Percentiles rank a stretch among this genome's conserved stretches.
These are phyloP conservation scores for Sindora glabra DNA, from an alignment of 306 rosid species.

Conservation along the genomic window DNA sequence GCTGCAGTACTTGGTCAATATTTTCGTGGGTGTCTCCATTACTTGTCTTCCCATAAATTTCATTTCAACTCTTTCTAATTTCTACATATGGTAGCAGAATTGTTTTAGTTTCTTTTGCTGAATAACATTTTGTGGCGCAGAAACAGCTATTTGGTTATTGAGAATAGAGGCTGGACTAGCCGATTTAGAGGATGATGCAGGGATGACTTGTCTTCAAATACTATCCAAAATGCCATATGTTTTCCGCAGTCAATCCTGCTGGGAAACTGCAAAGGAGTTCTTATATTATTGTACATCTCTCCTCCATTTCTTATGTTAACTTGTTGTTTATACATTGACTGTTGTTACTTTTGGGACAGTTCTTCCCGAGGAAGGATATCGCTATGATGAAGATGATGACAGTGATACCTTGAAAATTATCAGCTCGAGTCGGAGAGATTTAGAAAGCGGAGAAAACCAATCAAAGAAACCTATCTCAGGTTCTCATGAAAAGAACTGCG, in stretches of 20 bases:
- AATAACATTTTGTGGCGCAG: no score
- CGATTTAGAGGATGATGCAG: neutral
- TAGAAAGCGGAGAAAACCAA: neutral
- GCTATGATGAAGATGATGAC: neutral
- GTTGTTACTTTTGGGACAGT: neutral
- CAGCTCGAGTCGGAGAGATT: neutral
- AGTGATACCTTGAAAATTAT: neutral
- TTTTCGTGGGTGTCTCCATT: neutral
- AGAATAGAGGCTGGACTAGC: neutral
- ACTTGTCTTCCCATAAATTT: no score
- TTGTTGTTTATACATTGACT: no score
- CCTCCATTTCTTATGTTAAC: no score
- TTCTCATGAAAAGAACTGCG: no score
- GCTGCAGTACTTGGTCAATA: neutral
- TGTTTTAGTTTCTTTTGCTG: no score
- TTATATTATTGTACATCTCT: neutral
- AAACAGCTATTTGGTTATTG: constrained; percentile 14
- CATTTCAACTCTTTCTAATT: no score
- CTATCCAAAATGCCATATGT: constrained; percentile 10
- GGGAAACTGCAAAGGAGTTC: neutral
- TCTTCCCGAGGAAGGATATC: neutral
- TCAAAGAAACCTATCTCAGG: neutral
- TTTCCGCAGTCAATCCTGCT: neutral
- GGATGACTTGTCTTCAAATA: constrained; percentile 4
- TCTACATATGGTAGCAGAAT: no score